Evolutionary conservation across 176 grass and related monocot genomes (phyloP).

Genomic region (Paspalum vaginatum): DNA sequence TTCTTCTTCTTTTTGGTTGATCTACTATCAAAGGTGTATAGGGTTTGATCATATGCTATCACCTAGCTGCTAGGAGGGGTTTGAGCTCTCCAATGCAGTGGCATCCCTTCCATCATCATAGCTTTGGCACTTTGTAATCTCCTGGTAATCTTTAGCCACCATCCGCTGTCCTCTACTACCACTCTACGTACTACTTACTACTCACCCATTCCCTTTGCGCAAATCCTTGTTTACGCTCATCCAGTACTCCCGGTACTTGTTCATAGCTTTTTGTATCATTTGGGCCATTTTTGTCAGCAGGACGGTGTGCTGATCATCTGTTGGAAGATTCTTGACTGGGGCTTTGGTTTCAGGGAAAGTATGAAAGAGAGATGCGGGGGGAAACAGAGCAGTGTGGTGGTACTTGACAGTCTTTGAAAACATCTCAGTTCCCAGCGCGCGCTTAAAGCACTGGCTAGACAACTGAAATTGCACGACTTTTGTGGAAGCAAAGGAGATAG

Average conservation of each 20-base stretch:
- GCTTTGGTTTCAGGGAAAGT: slow-evolving; percentile 53
- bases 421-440: slow-evolving; percentile 45
- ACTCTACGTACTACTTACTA: too few species aligned
- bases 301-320: slow-evolving; percentile 38
- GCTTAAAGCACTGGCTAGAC: slow-evolving; percentile 41
- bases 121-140: slow-evolving; percentile 77
- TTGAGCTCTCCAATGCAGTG: slow-evolving; percentile 61
- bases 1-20: slow-evolving; percentile 25
- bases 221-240: slow-evolving; percentile 29
- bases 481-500: slow-evolving; percentile 17
- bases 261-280: slow-evolving; percentile 50
- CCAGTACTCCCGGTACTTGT: slow-evolving; percentile 38
- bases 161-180: slow-evolving; percentile 46
- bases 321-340: slow-evolving; percentile 65
- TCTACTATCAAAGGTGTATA: slow-evolving; percentile 59
- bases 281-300: slow-evolving; percentile 49
- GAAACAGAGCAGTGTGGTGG: not conserved
- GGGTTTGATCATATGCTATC: slow-evolving; percentile 67
- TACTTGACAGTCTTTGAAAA: slow-evolving; percentile 53
- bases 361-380: not conserved
- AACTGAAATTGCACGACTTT: slow-evolving; percentile 48
- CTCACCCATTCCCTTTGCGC: slow-evolving; percentile 29
- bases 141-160: slow-evolving; percentile 84
- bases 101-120: slow-evolving; percentile 70
- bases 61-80: slow-evolving; percentile 4